These are phyloP conservation scores for Sanguinoderma infundibulare DNA, from an alignment of 1,284 basidiomycete species.

Conservation along the genomic window DNA sequence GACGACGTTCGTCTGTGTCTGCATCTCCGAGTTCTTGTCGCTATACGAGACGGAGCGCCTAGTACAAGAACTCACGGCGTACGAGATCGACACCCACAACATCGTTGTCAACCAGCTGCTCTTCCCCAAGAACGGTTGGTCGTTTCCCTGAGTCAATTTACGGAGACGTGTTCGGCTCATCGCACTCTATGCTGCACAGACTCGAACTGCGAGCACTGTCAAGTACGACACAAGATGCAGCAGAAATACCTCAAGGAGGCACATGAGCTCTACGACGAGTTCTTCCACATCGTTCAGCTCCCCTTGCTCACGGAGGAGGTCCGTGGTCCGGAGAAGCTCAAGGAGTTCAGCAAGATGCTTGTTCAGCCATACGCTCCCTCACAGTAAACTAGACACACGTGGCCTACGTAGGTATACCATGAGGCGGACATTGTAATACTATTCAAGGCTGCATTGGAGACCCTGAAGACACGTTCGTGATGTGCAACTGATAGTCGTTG, in stretches of 20 bases:
- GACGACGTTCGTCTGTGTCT: slow-evolving; percentile 98
- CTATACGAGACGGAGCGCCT: slow-evolving; percentile 98
- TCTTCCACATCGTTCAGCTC: slow-evolving; percentile 94
- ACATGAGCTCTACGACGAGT: slow-evolving; percentile 95
- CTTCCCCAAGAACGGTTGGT: slow-evolving; percentile 85
- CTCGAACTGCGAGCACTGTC: slow-evolving; percentile 95
- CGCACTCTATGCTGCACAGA: slow-evolving; percentile 44
- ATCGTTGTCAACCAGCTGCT: slow-evolving; percentile 98
- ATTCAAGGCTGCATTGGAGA: background rate
- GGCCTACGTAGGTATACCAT: background rate
- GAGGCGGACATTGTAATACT: slow-evolving; percentile 20
- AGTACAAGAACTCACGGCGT: slow-evolving; percentile 94
- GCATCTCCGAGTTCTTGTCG: slow-evolving; percentile 98
- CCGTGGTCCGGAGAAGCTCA: slow-evolving; percentile 91
- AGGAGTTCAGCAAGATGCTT: slow-evolving; percentile 88
- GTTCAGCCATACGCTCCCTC: slow-evolving; percentile 61
- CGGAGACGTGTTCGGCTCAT: too few relatives aligned
- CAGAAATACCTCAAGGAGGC: slow-evolving; percentile 95
- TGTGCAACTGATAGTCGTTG: background rate
- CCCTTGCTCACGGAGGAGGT: slow-evolving; percentile 97
- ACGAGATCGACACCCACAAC: slow-evolving; percentile 98
- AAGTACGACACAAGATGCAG: slow-evolving; percentile 95
- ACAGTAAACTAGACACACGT: slow-evolving; percentile 8
- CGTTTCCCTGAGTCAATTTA: too few relatives aligned
- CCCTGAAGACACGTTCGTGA: background rate